Base-by-base conservation (phyloP, 176 grass and related monocot genomes). In the Avena atlantica region DNA sequence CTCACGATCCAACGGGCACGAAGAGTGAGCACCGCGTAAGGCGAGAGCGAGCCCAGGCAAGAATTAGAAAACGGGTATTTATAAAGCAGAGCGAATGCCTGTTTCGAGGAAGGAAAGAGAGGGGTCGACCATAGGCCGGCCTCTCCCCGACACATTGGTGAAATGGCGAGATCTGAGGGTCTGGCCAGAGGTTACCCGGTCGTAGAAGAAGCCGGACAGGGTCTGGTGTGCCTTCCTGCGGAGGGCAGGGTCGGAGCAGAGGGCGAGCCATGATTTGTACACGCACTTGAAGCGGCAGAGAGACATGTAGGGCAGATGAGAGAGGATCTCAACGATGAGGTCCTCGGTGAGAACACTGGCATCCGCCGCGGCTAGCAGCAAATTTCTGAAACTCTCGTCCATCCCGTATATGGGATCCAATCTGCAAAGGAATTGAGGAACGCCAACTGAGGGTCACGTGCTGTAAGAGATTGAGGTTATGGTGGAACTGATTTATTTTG, bases 261-360 rank as follows among this genome's bases (percentile, higher is more conserved):
- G 65, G 65, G 65, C 65, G 65, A 71, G 37, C 68, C 68, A 71
- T 71, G 68, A 12, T 44, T 42, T 11, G 8, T 37, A 71, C 1
- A 71, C 37, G 37, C 68, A 71, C 68, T 71, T 71, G 36, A 71
- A 71, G 68, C 68, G 68, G 68, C 68, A 71, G 36, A 44, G 8
- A 7, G 68, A 71, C 8, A 1, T 9, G 68, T 71, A 71, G 68
- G 68, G 68, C 15, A 71, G 3, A 17, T 37, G 68, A 1, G 36
- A 44, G 68, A 71, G 68, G 68, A 71, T 71, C 17, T 71, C 68
- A 37, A 44, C 68, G 36, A 45, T 15, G 68, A 71, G 68, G 17
- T 71, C 36, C 36, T 71, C 68, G 36, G 36, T 44, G 37, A 71
- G 68, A 4, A 42, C 17, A 19, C 68, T 45, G 37, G 36, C 17